Evolutionary conservation across 2,329 filamentous ascomycete genomes (phyloP).

Genomic region (Fusarium kyushuense): DNA sequence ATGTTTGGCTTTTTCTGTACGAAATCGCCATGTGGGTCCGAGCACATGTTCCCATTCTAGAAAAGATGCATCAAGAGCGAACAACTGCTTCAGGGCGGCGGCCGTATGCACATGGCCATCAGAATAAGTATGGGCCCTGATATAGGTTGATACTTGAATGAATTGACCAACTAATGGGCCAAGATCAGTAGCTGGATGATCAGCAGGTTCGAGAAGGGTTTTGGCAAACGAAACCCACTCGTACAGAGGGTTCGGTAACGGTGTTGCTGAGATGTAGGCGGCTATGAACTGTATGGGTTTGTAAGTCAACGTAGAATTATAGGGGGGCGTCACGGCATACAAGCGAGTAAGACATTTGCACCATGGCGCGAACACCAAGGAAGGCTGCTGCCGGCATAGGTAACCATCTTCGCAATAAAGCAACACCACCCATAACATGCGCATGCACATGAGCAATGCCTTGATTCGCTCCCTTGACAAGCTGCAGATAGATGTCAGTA

Average conservation of each 20-base stretch:
- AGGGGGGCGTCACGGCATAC: constrained; percentile 51
- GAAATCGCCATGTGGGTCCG: constrained; percentile 54
- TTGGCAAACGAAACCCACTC: constrained; percentile 58
- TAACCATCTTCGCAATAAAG: constrained; percentile 64
- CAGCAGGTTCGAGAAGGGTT: constrained; percentile 51
- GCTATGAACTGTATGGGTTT: constrained; percentile 57
- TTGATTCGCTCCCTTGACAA: constrained; percentile 61
- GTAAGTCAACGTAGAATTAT: constrained; percentile 19
- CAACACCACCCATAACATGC: constrained; percentile 70
- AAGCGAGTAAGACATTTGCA: constrained; percentile 69
- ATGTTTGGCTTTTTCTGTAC: constrained; percentile 49
- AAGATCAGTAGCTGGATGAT: constrained; percentile 57
- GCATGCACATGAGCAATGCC: constrained; percentile 65
- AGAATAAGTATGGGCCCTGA: constrained; percentile 51
- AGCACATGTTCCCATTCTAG: constrained; percentile 55
- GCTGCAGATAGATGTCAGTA: constrained; percentile 47
- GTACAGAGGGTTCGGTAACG: constrained; percentile 57
- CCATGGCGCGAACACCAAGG: constrained; percentile 63
- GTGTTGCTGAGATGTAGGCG: constrained; percentile 55
- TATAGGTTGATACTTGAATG: constrained; percentile 54
- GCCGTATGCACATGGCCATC: constrained; percentile 55
- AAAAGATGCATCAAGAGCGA: constrained; percentile 57
- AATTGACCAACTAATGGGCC: constrained; percentile 57
- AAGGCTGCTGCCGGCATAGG: constrained; percentile 55
- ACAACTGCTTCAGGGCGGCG: constrained; percentile 54